Conservation (phyloP, 2,329 filamentous ascomycete genomes). For the Mycocentrospora acerina region DNA sequence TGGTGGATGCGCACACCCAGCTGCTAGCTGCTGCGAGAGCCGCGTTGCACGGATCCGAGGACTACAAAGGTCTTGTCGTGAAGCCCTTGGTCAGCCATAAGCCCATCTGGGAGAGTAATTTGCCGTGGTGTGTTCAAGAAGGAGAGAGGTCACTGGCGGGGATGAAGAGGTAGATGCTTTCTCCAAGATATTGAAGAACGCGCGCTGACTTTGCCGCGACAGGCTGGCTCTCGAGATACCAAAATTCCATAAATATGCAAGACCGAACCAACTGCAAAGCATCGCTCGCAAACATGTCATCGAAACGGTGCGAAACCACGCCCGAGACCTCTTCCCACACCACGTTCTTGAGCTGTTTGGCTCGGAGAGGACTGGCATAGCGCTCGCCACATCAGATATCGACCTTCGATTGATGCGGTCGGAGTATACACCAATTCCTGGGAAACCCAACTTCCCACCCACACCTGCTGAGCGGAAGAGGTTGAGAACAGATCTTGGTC, state of each 20-base stretch:
- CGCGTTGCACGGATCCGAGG: conserved; percentile 10
- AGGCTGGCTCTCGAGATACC: conserved; percentile 32
- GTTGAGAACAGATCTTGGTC: conserved; percentile 4
- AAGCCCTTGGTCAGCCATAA: conserved; percentile 6
- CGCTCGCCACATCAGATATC: conserved; percentile 56
- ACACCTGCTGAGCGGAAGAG: conserved; percentile 6
- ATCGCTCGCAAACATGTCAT: conserved; percentile 39
- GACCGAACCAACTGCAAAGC: conserved; percentile 47
- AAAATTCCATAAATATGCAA: conserved; percentile 29
- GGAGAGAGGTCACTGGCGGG: conserved; percentile 4
- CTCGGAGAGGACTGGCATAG: conserved; percentile 56
- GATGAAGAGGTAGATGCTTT: conserved; percentile 8
- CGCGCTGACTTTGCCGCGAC: not conserved
- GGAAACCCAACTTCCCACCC: conserved; percentile 16
- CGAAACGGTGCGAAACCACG: conserved; percentile 27
- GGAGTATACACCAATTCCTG: conserved; percentile 5
- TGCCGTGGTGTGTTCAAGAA: conserved; percentile 20
- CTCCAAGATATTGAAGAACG: not conserved
- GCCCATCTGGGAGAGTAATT: conserved; percentile 7
- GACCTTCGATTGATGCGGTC: conserved; percentile 47
- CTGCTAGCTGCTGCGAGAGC: conserved; percentile 8
- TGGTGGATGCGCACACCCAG: too few relatives aligned
- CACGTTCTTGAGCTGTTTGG: conserved; percentile 51
- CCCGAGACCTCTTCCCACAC: conserved; percentile 20
- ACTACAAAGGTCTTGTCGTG: conserved; percentile 22